These are phyloP conservation scores for Pleodorina starrii DNA, from an alignment of 139 green algal genomes.

Conservation along the genomic window DNA sequence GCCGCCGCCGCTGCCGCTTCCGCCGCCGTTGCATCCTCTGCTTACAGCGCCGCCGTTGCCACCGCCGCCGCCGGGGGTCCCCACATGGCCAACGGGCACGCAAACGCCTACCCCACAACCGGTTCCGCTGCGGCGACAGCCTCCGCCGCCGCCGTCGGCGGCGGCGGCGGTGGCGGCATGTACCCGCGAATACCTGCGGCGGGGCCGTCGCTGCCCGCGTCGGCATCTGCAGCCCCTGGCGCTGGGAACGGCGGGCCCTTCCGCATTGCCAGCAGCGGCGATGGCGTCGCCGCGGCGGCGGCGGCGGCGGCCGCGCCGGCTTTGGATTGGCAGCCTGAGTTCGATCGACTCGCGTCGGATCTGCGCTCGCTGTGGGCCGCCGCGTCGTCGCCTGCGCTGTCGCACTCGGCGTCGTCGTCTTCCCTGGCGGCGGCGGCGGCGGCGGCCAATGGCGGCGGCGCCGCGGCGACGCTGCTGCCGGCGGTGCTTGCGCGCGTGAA, in stretches of 20 bases:
- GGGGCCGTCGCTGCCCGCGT: no score
- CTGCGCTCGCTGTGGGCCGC: not conserved
- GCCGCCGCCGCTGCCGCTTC: no score
- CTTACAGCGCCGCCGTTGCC: no score
- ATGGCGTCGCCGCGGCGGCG: not conserved
- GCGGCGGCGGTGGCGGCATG: no score
- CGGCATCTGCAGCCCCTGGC: not conserved
- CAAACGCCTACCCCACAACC: no score
- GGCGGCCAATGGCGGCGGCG: not conserved
- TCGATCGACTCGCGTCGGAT: constrained; percentile 12
- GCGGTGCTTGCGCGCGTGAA: constrained; percentile 24
- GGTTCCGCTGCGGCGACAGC: not conserved
- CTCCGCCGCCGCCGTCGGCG: not conserved
- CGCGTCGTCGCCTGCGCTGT: not conserved
- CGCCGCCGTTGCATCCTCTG: no score
- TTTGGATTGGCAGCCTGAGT: constrained; percentile 23
- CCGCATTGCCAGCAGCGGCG: not conserved
- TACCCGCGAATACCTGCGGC: no score
- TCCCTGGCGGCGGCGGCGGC: not conserved
- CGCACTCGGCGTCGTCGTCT: not conserved
- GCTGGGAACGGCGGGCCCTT: not conserved
- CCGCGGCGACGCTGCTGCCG: not conserved
- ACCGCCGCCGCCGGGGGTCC: no score
- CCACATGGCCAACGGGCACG: no score
- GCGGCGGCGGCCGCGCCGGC: not conserved